Percentiles rank a stretch among this genome's conserved stretches.
Conservation (phyloP, 169 alveolate genomes). For the Plasmodium falciparum region DNA sequence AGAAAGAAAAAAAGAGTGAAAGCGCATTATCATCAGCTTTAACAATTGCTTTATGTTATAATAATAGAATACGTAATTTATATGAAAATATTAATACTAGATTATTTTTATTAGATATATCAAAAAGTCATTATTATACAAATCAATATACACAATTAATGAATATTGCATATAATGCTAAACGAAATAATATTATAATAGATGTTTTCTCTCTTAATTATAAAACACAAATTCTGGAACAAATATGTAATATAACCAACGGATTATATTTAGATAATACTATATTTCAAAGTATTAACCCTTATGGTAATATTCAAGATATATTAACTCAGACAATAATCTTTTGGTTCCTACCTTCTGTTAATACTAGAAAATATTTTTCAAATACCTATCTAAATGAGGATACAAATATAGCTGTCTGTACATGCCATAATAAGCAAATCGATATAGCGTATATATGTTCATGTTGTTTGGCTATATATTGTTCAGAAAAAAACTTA, state of each 20-base stretch:
- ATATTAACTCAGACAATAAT: conserved; percentile 67
- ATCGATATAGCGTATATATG: conserved; percentile 89
- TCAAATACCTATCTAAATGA: conserved; percentile 86
- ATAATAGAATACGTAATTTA: conserved; percentile 44
- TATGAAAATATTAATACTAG: conserved; percentile 62
- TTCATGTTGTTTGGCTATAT: conserved; percentile 90
- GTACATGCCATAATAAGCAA: conserved; percentile 89
- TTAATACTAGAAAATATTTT: conserved; percentile 80
- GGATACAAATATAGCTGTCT: conserved; percentile 87
- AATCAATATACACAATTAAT: conserved; percentile 73
- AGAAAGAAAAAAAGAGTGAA: conserved; percentile 21
- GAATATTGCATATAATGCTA: conserved; percentile 76
- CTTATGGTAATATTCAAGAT: conserved; percentile 57
- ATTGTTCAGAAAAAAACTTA: conserved; percentile 78
- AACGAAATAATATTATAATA: conserved; percentile 58
- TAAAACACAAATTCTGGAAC: conserved; percentile 69
- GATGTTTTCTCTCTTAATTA: conserved; percentile 63
- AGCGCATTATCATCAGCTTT: conserved; percentile 64
- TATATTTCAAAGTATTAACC: conserved; percentile 38
- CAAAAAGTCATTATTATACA: conserved; percentile 49
- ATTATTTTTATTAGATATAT: conserved; percentile 53
- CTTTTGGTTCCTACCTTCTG: conserved; percentile 89
- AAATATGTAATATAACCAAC: conserved; percentile 70
- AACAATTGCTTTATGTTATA: conserved; percentile 59
- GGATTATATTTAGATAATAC: conserved; percentile 66